These are phyloP conservation scores for Cardamine occulta DNA, from an alignment of 345 rosid genomes.

Conservation along the genomic window DNA sequence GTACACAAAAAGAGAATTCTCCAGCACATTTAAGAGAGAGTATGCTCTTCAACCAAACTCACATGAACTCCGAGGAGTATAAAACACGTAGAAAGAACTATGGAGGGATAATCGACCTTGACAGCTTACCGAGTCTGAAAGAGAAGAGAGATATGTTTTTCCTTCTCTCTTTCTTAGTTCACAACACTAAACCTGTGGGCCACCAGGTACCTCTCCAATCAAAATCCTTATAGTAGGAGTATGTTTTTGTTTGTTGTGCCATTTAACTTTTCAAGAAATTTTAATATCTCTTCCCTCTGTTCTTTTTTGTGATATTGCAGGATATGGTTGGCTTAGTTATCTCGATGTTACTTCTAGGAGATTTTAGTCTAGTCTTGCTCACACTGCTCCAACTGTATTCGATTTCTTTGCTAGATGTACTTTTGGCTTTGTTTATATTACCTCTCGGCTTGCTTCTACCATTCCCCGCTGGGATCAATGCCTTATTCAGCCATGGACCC, in stretches of 20 bases:
- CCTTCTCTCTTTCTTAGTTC: slow-evolving; percentile 84
- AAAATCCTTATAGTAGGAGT: slow-evolving; percentile 18
- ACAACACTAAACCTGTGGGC: slow-evolving; percentile 97
- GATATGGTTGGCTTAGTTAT: slow-evolving; percentile 99
- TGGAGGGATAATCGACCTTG: slow-evolving; percentile 69
- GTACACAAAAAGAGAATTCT: slow-evolving; percentile 45
- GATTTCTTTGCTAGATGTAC: slow-evolving; percentile 77
- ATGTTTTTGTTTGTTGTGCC: slow-evolving; percentile 1
- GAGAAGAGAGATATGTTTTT: slow-evolving; percentile 89
- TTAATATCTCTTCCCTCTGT: slow-evolving; percentile 4
- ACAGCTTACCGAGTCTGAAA: slow-evolving; percentile 73
- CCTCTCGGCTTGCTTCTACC: slow-evolving; percentile 96
- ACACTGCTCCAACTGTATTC: slow-evolving; percentile 97
- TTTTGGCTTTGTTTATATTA: slow-evolving; percentile 82
- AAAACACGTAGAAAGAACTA: slow-evolving; percentile 57
- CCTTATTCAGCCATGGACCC: slow-evolving; percentile 96
- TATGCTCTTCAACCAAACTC: slow-evolving; percentile 50
- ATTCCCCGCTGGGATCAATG: slow-evolving; percentile 98
- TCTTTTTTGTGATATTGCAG: slow-evolving; percentile 52
- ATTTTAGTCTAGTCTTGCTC: slow-evolving; percentile 98
- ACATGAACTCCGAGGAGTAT: slow-evolving; percentile 53
- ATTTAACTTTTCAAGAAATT: neutral
- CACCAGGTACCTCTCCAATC: slow-evolving; percentile 68
- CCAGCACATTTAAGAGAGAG: slow-evolving; percentile 52
- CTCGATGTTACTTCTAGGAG: slow-evolving; percentile 95